These are phyloP conservation scores for Blechomonas ayalai DNA, from an alignment of 208 protist species.

Conservation along the genomic window DNA sequence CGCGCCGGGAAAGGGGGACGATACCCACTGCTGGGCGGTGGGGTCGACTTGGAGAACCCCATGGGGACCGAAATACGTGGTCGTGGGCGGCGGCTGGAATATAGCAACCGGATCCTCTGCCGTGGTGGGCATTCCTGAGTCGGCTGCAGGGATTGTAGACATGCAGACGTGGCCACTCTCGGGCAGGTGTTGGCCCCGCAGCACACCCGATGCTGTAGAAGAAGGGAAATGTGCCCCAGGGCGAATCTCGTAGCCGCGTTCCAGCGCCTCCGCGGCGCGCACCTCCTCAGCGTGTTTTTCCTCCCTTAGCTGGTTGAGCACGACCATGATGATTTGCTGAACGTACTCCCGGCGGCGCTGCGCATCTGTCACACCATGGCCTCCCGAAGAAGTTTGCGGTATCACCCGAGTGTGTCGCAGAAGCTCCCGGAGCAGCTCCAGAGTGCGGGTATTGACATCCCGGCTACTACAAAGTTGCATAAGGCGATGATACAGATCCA, in stretches of 20 bases:
- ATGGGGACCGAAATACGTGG: no score
- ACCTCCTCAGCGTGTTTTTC: constrained; percentile 38
- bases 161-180: no score
- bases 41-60: no score
- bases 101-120: background rate
- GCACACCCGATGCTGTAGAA: no score
- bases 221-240: no score
- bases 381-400: no score
- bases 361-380: no score
- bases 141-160: background rate
- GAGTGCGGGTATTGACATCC: constrained; percentile 24
- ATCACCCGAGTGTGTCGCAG: constrained; percentile 41
- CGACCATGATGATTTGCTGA: constrained; percentile 51
- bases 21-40: background rate
- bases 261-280: background rate
- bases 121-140: background rate
- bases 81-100: background rate
- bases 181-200: no score
- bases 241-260: no score
- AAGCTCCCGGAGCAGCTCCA: constrained; percentile 53
- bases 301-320: constrained; percentile 48
- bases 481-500: constrained; percentile 30
- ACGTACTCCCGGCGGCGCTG: constrained; percentile 47
- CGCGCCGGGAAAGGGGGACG: constrained; percentile 28
- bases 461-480: constrained; percentile 22